A percentile compares a stretch with the other conserved stretches of the same genome.
These are phyloP conservation scores for Fusarium compactum DNA, from an alignment of 2,329 filamentous ascomycete genomes.

Conservation along the genomic window DNA sequence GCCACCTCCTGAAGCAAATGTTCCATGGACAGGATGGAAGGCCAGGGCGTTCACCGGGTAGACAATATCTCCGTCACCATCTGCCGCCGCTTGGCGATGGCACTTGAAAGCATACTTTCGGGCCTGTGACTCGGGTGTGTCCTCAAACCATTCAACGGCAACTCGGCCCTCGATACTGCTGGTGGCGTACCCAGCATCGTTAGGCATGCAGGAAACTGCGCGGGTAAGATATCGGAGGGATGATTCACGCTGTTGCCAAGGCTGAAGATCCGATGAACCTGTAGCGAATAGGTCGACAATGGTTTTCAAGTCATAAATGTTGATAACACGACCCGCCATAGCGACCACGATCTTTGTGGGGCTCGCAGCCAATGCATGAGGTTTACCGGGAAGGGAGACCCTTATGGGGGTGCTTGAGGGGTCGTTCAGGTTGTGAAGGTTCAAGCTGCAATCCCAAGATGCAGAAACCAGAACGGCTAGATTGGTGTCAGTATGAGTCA, in stretches of 20 bases:
- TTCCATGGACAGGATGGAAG: slow-evolving; percentile 86
- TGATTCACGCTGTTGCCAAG: slow-evolving; percentile 94
- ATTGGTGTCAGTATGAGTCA: slow-evolving; percentile 28
- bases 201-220: slow-evolving; percentile 94
- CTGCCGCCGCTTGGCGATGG: slow-evolving; percentile 79
- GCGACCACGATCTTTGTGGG: slow-evolving; percentile 89
- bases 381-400: slow-evolving; percentile 83
- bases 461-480: slow-evolving; percentile 83
- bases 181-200: slow-evolving; percentile 92
- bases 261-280: slow-evolving; percentile 67
- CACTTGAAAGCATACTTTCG: slow-evolving; percentile 99
- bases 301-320: slow-evolving; percentile 89
- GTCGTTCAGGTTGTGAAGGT: slow-evolving; percentile 77
- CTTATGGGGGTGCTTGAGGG: slow-evolving; percentile 67
- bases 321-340: slow-evolving; percentile 92
- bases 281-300: slow-evolving; percentile 67
- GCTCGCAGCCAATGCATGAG: slow-evolving; percentile 85
- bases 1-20: slow-evolving; percentile 89
- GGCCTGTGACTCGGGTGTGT: slow-evolving; percentile 85
- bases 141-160: slow-evolving; percentile 98
- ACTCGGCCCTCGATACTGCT: slow-evolving; percentile 95
- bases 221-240: slow-evolving; percentile 96
- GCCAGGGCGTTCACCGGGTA: slow-evolving; percentile 92
- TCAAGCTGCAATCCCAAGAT: slow-evolving; percentile 93
- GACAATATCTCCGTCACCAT: slow-evolving; percentile 79